Percentiles rank a stretch among this genome's conserved stretches.
These are phyloP conservation scores for Funneliformis geosporum DNA, from an alignment of 192 early-diverging fungal genomes.

Conservation along the genomic window DNA sequence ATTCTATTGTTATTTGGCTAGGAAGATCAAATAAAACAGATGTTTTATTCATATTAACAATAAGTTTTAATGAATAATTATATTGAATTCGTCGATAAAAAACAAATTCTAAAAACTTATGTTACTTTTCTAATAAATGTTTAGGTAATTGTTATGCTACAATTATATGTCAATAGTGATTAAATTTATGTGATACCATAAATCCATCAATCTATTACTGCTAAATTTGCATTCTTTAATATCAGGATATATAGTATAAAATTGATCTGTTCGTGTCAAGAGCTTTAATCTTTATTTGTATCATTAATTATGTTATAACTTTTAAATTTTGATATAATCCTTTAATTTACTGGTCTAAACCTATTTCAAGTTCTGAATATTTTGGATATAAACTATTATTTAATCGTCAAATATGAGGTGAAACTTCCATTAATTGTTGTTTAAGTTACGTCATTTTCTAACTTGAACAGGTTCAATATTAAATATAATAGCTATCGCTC, in stretches of 20 bases:
- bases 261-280: not conserved
- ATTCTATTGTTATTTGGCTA: no score
- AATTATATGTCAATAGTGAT: not conserved
- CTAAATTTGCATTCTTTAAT: constrained; percentile 5
- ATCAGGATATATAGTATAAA: not conserved
- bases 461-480: not conserved
- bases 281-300: not conserved
- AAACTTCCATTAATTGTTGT: not conserved
- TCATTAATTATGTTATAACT: not conserved
- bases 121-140: not conserved
- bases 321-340: not conserved
- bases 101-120: not conserved
- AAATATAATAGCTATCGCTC: no score
- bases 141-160: not conserved
- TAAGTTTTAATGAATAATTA: not conserved
- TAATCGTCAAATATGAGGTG: not conserved
- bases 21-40: no score
- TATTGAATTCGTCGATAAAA: not conserved
- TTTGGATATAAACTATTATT: not conserved
- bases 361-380: not conserved
- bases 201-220: not conserved
- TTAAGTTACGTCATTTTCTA: not conserved
- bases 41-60: no score
- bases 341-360: not conserved
- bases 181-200: not conserved